phyloP scores from a whole-genome alignment of 2,329 filamentous ascomycete species.

The Ambrosiella xylebori region DNA sequence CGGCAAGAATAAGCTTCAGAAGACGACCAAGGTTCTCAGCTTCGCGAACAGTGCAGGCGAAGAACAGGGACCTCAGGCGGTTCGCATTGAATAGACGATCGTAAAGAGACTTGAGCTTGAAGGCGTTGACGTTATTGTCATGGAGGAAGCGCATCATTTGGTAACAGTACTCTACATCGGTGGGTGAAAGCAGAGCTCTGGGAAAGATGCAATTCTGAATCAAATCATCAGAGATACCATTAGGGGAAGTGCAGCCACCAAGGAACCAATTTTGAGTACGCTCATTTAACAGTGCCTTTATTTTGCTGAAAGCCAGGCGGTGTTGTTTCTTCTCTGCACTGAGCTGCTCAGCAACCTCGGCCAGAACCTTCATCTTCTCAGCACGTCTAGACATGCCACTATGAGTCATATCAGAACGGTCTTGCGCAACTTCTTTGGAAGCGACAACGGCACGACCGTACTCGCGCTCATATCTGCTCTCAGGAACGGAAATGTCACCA shows the following conservation, averaged over 20 bases:
- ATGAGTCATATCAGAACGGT: conserved; percentile 56
- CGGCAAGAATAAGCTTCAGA: conserved; percentile 61
- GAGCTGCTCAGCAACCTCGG: conserved; percentile 30
- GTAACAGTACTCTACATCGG: conserved; percentile 80
- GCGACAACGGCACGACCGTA: conserved; percentile 50
- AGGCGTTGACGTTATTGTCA: conserved; percentile 65
- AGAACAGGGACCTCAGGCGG: conserved; percentile 65
- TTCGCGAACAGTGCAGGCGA: conserved; percentile 76
- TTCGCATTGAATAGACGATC: conserved; percentile 74
- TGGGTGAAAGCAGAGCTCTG: conserved; percentile 62
- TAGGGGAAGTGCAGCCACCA: conserved; percentile 27
- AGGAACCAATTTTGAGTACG: conserved; percentile 69
- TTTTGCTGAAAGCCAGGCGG: conserved; percentile 10
- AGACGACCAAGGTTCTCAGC: conserved; percentile 89
- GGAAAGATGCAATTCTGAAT: conserved; percentile 90
- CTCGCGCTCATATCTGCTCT: conserved; percentile 62
- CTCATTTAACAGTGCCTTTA: conserved; percentile 48
- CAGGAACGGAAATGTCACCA: conserved; percentile 62
- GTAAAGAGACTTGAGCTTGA: conserved; percentile 70
- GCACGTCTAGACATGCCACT: conserved; percentile 49
- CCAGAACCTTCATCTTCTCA: conserved; percentile 50
- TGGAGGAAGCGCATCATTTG: conserved; percentile 78
- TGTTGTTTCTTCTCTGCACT: conserved; percentile 14
- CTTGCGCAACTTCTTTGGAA: conserved; percentile 47
- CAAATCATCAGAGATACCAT: conserved; percentile 56